Conservation (phyloP, 1,284 basidiomycete genomes). For the Irpex sp. region DNA sequence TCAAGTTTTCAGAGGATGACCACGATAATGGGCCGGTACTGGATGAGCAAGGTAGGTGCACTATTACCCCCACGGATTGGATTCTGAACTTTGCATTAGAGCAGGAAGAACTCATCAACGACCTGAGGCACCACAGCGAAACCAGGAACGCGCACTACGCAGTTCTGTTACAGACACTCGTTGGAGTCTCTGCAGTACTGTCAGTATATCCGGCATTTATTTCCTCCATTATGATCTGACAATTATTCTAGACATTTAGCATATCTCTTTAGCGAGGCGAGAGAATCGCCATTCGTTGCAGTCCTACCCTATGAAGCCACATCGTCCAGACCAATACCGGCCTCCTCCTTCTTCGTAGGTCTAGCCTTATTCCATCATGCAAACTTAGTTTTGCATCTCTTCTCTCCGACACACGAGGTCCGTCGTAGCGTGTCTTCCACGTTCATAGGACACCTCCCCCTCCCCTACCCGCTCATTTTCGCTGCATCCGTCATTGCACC, state of each 20-base stretch:
- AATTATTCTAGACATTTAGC: conserved; percentile 20
- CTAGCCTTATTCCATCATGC: conserved; percentile 22
- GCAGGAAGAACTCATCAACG: conserved; percentile 27
- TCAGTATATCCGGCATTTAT: conserved; percentile 10
- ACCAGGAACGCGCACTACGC: conserved; percentile 18
- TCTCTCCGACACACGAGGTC: conserved; percentile 14
- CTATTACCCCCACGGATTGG: not conserved
- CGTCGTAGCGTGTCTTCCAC: conserved; percentile 1
- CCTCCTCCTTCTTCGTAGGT: conserved; percentile 15
- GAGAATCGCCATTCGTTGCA: conserved; percentile 20
- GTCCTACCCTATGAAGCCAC: conserved; percentile 11
- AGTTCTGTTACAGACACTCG: conserved; percentile 16
- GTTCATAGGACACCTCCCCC: conserved; percentile 14
- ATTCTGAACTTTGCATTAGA: conserved; percentile 14
- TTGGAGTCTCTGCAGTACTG: conserved; percentile 23
- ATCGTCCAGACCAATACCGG: conserved; percentile 6
- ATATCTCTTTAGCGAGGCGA: conserved; percentile 18
- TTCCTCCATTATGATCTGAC: not conserved
- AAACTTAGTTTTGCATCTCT: conserved; percentile 17
- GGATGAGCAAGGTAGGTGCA: conserved; percentile 27
- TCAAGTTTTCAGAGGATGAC: conserved; percentile 20
- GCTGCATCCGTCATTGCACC: conserved; percentile 18
- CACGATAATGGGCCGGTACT: conserved; percentile 20
- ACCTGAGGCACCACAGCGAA: conserved; percentile 20
- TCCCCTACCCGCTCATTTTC: conserved; percentile 17